Evolutionary conservation across 1,284 basidiomycete species (phyloP), one percentile per base, ranked within the genome.

Genomic region (Flammula alnicola): DNA sequence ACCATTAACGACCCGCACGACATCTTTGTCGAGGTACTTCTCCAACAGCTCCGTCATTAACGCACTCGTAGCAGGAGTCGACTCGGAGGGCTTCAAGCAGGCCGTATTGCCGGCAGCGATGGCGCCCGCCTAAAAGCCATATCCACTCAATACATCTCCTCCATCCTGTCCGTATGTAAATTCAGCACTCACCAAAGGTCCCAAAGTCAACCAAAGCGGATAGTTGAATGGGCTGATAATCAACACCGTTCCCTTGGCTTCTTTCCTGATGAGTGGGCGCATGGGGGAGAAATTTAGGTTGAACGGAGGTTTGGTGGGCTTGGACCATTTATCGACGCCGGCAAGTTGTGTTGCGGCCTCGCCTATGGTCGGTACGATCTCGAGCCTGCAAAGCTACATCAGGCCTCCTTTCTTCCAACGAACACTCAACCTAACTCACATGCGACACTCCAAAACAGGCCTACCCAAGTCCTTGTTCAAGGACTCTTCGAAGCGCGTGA

Each of bases 31-130:
- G 44, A 97, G 70, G 63, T 96, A 95, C 63, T 88, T 82, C 3
- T 86, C 84, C 20, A 93, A 51, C 3, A 95, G 80, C 55, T 87
- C 80, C 0, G 86, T 80, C 4, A 95, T 62, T 7, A 95, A 76
- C n/a, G 80, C 70, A 3, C 85, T 82, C 7, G 79, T 81, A n/a
- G 83, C 76, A 0, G 88, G 80, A 0, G 85, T 74, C 23, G 86
- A 69, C 67, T 97, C 94, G 0, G 93, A 94, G 0, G 87, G 84
- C 70, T 95, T 95, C 63, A 94, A 58, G 0, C 87, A 76, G 1
- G 65, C 70, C 76, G 83, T 45, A 79, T 81, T 70, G 0, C 93
- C 93, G 12, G 91, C 91, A 0, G 91, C 82, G 26, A 95, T 84
- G 2, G 92, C 92, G 16, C 86, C 84, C 37, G 62, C n/a, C n/a